These are phyloP conservation scores for Pontederia crassipes DNA, from an alignment of 176 grass and related monocot species.

Conservation along the genomic window DNA sequence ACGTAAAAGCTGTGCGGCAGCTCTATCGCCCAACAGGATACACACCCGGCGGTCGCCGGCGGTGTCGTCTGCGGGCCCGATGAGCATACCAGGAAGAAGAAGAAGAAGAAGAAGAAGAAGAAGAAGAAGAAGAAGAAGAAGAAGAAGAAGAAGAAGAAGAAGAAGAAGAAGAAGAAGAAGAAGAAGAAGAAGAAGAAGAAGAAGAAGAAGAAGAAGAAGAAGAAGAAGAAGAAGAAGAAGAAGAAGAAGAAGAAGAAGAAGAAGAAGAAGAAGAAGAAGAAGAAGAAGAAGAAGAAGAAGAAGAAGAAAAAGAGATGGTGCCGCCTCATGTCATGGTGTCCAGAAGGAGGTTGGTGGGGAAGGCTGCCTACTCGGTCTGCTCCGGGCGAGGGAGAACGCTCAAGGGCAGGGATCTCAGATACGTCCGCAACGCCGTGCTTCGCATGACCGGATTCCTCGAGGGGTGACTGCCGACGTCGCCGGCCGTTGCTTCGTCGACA, in stretches of 20 bases:
- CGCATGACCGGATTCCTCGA: conserved; percentile 76
- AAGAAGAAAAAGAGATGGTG: neutral
- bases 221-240: neutral
- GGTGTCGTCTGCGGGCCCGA: too few relatives aligned
- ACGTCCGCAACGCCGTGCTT: conserved; percentile 48
- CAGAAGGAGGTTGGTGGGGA: neutral
- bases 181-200: neutral
- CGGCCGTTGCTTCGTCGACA: too few relatives aligned
- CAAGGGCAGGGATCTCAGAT: conserved; percentile 62
- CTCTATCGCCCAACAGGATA: too few relatives aligned
- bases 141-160: neutral
- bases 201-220: conserved; percentile 5
- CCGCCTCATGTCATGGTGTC: conserved; percentile 5
- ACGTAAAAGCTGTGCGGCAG: too few relatives aligned
- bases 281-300: conserved; percentile 2
- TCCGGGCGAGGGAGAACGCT: conserved; percentile 67
- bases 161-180: neutral
- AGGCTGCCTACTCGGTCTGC: conserved; percentile 53
- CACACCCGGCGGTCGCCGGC: too few relatives aligned
- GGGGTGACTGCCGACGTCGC: conserved; percentile 14
- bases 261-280: conserved; percentile 1
- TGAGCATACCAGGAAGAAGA: neutral
- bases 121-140: conserved; percentile 7
- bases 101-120: neutral
- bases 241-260: neutral